phyloP scores from a whole-genome alignment of 1,139 yeast genomes.

The Scheffersomyces segobiensis region DNA sequence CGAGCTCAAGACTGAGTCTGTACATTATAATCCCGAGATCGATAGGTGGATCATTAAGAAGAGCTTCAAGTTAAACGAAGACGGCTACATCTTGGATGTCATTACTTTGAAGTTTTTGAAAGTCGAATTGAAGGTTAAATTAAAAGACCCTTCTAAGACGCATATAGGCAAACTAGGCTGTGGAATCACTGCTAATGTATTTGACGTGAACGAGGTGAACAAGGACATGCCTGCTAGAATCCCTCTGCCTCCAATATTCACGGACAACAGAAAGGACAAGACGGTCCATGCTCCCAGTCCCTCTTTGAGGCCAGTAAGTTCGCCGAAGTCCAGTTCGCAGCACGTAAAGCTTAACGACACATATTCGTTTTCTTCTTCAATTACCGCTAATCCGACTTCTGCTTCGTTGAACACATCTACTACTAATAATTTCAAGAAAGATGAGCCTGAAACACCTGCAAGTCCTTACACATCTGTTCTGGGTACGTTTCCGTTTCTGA shows the following conservation, averaged over 20 bases:
- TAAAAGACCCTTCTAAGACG: constrained; percentile 3
- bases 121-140: constrained; percentile 23
- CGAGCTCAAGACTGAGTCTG: constrained; percentile 24
- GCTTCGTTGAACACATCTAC: not conserved
- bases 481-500: not conserved
- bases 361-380: not conserved
- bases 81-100: constrained; percentile 40
- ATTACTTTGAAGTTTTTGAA: constrained; percentile 32
- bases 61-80: constrained; percentile 30
- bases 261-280: constrained; percentile 9
- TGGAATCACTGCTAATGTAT: constrained; percentile 18
- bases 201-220: constrained; percentile 8
- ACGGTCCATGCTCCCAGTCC: not conserved
- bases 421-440: not conserved
- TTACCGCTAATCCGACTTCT: not conserved
- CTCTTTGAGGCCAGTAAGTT: not conserved
- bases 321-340: not conserved
- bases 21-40: constrained; percentile 19
- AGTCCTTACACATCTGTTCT: not conserved
- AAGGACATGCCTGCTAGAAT: constrained; percentile 11
- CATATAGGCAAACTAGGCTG: constrained; percentile 14
- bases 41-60: constrained; percentile 42
- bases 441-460: not conserved
- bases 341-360: not conserved
- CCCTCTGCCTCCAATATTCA: constrained; percentile 23